Percentiles rank a stretch among this genome's conserved stretches.
Evolutionary conservation across 2,329 filamentous ascomycete genomes (phyloP).

Genomic region (Lasiodiplodia sp.): DNA sequence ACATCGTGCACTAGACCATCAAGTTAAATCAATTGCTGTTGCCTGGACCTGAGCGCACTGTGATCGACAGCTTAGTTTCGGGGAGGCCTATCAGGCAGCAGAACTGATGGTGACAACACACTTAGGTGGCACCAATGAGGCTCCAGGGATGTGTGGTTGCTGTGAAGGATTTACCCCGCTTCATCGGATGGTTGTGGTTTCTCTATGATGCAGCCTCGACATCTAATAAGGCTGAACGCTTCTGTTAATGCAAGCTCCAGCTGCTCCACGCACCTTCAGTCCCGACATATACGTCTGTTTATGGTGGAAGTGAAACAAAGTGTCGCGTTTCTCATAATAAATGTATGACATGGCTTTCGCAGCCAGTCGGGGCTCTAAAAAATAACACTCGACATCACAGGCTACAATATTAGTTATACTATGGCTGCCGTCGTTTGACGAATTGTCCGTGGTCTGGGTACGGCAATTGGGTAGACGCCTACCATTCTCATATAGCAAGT

Average conservation of each 20-base stretch:
- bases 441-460: too few relatives aligned
- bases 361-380: not conserved
- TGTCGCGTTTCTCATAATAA: not conserved
- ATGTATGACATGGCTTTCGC: not conserved
- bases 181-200: not conserved
- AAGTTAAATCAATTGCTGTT: not conserved
- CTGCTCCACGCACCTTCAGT: too few relatives aligned
- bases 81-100: slow-evolving; percentile 10
- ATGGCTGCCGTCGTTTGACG: too few relatives aligned
- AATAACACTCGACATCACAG: too few relatives aligned
- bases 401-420: too few relatives aligned
- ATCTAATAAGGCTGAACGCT: not conserved
- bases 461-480: too few relatives aligned
- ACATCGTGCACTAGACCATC: not conserved
- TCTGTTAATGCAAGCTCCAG: not conserved
- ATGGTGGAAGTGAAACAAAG: not conserved
- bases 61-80: not conserved
- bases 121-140: not conserved
- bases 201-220: not conserved
- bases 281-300: too few relatives aligned
- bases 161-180: not conserved
- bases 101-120: not conserved
- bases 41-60: not conserved
- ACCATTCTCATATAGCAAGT: too few relatives aligned
- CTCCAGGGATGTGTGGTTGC: not conserved